Conservation (phyloP, 495 filamentous ascomycete genomes). For the Penicillium coprophilum region DNA sequence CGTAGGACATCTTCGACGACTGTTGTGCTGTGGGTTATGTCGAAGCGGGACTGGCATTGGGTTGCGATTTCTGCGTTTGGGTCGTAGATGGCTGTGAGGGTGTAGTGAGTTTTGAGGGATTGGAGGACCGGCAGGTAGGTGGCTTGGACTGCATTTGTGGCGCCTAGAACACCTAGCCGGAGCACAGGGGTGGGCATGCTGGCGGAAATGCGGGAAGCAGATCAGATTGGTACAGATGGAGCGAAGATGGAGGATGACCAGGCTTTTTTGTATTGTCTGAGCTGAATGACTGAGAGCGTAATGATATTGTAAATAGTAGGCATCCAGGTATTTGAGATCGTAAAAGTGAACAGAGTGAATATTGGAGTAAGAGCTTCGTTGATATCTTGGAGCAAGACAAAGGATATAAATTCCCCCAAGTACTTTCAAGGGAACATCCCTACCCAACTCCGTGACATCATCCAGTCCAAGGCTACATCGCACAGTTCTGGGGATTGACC, state of each 20-base stretch:
- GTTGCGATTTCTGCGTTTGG: slow-evolving; percentile 20
- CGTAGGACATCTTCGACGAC: slow-evolving; percentile 16
- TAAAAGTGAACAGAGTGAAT: background rate
- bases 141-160: slow-evolving; percentile 45
- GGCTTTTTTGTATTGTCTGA: background rate
- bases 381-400: background rate
- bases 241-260: background rate
- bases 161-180: slow-evolving; percentile 49
- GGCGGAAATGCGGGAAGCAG: background rate
- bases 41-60: slow-evolving; percentile 13
- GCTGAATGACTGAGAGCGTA: background rate
- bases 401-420: background rate
- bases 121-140: slow-evolving; percentile 50
- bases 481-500: too few relatives aligned
- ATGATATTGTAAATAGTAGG: background rate
- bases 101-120: slow-evolving; percentile 41
- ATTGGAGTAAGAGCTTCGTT: background rate
- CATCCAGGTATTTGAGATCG: background rate
- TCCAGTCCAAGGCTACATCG: background rate
- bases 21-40: slow-evolving; percentile 16
- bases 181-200: slow-evolving; percentile 15
- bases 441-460: slow-evolving; percentile 6
- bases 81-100: slow-evolving; percentile 44
- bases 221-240: background rate
- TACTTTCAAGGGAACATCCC: background rate